Base-by-base conservation (phyloP, 2,329 filamentous ascomycete species). In the Aspergillus sp. region DNA sequence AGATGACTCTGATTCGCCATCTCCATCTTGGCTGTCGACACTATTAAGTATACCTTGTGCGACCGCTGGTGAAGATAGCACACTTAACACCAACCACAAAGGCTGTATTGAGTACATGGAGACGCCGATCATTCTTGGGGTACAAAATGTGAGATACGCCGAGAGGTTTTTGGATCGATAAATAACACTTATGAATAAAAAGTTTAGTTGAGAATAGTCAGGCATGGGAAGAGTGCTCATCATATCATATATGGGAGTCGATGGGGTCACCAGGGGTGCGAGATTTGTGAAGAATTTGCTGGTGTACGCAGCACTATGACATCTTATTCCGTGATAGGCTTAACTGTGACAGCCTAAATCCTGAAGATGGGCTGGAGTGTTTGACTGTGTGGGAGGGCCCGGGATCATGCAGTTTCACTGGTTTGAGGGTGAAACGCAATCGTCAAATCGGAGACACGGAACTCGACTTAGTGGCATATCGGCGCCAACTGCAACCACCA, bases 1-100 rank as follows among this genome's bases (percentile, higher is more conserved):
- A 5, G 53, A 59, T 15, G 63, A 51, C 1, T 62, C 62, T 10
- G 61, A 42, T 41, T 57, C 62, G 7, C 63, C 63, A 23, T 61
- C 57, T 25, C 50, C 53, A 52, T 68, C 61, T 13, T 58, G 48
- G 23, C 51, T 57, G 23, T 66, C 51, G 15, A 61, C 57, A n/a
- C 64, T 60, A n/a, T 62, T 54, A 25, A 59, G 56, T 19, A 61
- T 47, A n/a, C 48, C 54, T 30, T 66, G 63, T 10, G 65, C 65
- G 30, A 30, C 51, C 3, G 60, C 50, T 11, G 48, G 60, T 21
- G 60, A 47, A 27, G 57, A 15, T 8, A 68, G 44, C n/a, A 57
- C 52, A 23, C 62, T 21, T 8, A 53, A 21, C 15, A 61, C 23
- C n/a, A 38, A 30, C 51, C n/a, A 23, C 27, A 44, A 59, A 19